Base-by-base conservation (phyloP, 768 basidiomycete genomes). In the Cytidiella melzeri region DNA sequence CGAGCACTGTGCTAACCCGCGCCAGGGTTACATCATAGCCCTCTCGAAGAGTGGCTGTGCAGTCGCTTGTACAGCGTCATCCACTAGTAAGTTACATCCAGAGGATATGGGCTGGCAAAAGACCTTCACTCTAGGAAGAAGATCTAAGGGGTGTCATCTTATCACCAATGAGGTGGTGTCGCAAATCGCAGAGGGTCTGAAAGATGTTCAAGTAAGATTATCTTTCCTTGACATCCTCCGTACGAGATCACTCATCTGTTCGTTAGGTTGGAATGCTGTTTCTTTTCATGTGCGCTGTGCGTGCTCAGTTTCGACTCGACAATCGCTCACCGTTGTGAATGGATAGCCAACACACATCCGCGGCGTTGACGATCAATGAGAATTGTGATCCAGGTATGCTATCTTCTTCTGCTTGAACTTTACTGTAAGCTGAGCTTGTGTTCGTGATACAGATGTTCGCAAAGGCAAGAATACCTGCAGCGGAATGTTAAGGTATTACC, bases 251-350 rank as follows among this genome's bases (percentile, higher is more conserved):
- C 25, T 19, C 20, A 47, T 27, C 21, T 36, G n/a, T 40, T 34
- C n/a, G n/a, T 9, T 48, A 92, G 84, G 76, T 84, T 56, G 93
- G 93, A 27, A 89, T 96, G 76, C 67, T 94, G 44, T 90, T 85
- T 65, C 77, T 96, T 28, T 92, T 92, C 69, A 89, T 95, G 87
- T 84, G 63, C 21, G 18, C 27, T 27, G 40, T 19, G 9, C 40
- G 21, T 9, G 40, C 43, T 13, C 24, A 18, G 40, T 9, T 5
- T 26, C 19, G 19, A 41, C n/a, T 7, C 5, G 9, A 12, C 39
- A 9, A n/a, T n/a, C n/a, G n/a, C n/a, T n/a, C n/a, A n/a, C n/a
- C 20, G 28, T 34, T 41, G 20, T 43, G 3, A 10, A 13, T 12
- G 19, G 3, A n/a, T 52, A 82, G 79, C 41, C 79, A 82, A 63